Evolutionary conservation across 257 asterid genomes (phyloP).

Genomic region (Plectranthus barbatus): DNA sequence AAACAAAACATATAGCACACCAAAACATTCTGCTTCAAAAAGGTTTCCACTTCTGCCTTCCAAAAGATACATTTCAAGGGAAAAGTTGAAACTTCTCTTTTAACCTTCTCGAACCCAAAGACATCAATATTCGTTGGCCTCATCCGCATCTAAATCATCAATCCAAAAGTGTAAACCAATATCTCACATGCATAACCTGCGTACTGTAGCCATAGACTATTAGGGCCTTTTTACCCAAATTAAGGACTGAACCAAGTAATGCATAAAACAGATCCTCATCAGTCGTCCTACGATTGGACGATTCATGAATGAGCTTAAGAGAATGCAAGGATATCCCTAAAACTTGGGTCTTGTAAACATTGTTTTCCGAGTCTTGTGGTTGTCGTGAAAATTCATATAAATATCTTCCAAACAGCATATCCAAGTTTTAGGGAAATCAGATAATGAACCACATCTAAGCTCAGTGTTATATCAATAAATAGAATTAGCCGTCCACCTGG

Average conservation of each 20-base stretch:
- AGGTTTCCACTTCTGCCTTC: neutral
- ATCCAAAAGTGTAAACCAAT: neutral
- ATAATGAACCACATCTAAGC: neutral
- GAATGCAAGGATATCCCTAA: neutral
- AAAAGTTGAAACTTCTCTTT: neutral
- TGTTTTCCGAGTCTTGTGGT: neutral
- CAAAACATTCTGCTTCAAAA: neutral
- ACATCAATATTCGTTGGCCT: neutral
- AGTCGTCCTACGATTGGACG: neutral
- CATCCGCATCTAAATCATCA: neutral
- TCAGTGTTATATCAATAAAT: neutral
- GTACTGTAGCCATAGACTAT: neutral
- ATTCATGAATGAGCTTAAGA: neutral
- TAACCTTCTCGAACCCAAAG: neutral
- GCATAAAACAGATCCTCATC: neutral
- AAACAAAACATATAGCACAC: neutral
- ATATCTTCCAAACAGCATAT: constrained; percentile 3
- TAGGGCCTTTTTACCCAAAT: neutral
- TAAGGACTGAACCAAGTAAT: neutral
- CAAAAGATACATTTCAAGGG: neutral
- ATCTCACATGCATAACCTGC: neutral
- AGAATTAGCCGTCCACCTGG: constrained; percentile 39
- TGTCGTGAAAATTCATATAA: neutral
- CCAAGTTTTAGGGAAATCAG: constrained; percentile 33
- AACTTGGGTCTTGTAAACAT: neutral